Conservation (phyloP, 768 basidiomycete species). For the Trametes elegans region DNA sequence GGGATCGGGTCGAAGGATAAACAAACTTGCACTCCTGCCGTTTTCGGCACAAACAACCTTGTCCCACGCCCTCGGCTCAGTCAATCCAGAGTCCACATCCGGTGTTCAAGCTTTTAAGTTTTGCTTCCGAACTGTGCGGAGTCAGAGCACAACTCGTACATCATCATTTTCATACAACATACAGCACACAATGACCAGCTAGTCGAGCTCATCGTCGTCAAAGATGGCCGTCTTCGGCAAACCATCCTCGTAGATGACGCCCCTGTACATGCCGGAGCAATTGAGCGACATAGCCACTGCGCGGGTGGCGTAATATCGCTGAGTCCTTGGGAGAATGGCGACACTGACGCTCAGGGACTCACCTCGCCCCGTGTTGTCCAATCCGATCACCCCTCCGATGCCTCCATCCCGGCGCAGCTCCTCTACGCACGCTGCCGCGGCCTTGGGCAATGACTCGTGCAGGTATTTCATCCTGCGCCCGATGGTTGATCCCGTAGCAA, state of each 20-base stretch:
- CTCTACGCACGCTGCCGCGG: slow-evolving; percentile 53
- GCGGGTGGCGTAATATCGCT: not conserved
- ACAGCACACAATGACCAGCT: not conserved
- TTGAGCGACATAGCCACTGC: slow-evolving; percentile 70
- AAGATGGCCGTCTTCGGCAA: slow-evolving; percentile 76
- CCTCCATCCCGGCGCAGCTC: slow-evolving; percentile 60
- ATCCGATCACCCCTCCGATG: slow-evolving; percentile 70
- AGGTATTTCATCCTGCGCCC: slow-evolving; percentile 64
- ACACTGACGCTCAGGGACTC: slow-evolving; percentile 15
- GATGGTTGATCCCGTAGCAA: slow-evolving; percentile 62
- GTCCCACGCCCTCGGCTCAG: not conserved
- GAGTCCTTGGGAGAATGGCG: not conserved
- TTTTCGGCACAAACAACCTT: not conserved
- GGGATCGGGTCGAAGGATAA: too few relatives aligned
- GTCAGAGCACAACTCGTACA: too few relatives aligned
- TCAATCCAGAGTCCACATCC: too few relatives aligned
- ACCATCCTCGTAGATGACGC: slow-evolving; percentile 68
- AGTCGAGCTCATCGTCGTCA: slow-evolving; percentile 51
- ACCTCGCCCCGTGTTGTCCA: slow-evolving; percentile 73
- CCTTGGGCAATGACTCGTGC: slow-evolving; percentile 53
- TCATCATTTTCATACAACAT: not conserved
- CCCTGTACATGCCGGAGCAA: slow-evolving; percentile 81
- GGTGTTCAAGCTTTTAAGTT: too few relatives aligned
- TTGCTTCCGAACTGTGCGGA: too few relatives aligned
- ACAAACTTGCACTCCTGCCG: not conserved